Base-by-base conservation (phyloP, 441 rosid species). In the Omphalea diandra region DNA sequence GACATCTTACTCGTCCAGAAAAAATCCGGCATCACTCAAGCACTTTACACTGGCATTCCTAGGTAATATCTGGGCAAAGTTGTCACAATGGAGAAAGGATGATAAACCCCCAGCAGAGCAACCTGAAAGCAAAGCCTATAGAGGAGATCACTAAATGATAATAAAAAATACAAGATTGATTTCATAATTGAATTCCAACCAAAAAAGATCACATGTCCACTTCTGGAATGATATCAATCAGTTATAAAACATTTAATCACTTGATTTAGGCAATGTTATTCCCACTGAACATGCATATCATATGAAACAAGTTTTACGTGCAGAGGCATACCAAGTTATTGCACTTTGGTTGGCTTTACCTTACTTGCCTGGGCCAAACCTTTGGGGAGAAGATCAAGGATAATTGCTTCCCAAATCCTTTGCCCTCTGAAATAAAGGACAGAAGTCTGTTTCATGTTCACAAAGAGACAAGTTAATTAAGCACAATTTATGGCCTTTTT, bases 61-160 rank as follows among this genome's bases (percentile, higher is more conserved):
- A 15, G 92, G 88, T 72, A 90, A 84, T 73, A 84, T 63, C 32
- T 67, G 59, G 47, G 80, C 79, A 65, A 93, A 88, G 75, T 84
- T 83, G 32, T 91, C 97, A 33, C 98, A 93, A 44, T 85, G 90
- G 70, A 90, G 77, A 71, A 95, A 84, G 41, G 88, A 47, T 33
- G 99, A 88, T 61, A 95, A 79, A 64, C 97, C 99, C 40, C 99
- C 98, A 57, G 99, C 87, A 60, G 97, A 95, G 80, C 99, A 93
- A 20, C 99, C 98, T 1, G 82, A 88, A 69, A 95, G 98, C 80
- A 95, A 86, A 69, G 87, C 94, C 98, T 94, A 74, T 7, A 60
- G 53, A 47, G 67, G 29, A 65, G n/a, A 33, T 49, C 27, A 49
- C 12, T 12, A 44, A 18, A 75, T 61, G 53, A 38, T 2, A 9